Evolutionary conservation across 768 basidiomycete species (phyloP), one percentile per base, ranked within the genome.

Genomic region (Termitomyces sp.): DNA sequence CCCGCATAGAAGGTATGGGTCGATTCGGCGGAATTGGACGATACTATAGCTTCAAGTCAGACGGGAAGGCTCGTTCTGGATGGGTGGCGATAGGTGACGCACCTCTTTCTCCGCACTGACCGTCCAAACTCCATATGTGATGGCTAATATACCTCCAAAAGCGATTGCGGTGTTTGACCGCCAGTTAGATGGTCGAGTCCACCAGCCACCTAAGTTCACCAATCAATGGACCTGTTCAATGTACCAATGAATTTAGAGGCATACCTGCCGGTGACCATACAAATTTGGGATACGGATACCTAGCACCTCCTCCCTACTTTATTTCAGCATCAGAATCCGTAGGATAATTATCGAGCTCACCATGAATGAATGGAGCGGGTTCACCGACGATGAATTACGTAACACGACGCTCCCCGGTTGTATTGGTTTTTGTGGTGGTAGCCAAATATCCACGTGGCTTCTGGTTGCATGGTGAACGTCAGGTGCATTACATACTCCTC

Each of bases 211-310:
- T 94, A 64, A 42, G 40, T 49, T 55, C 49, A 32, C 53, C 50
- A 45, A 42, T 49, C 55, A 59, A 46, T 38, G 17, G 14, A 32
- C 20, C 43, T 49, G 37, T 57, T 54, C 25, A 5, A 45, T 42
- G 25, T 20, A 51, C 29, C 34, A 5, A n/a, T 38, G 37, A 17
- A 17, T 32, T 8, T 20, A 63, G 7, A 51, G 54, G 65, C 73
- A 61, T 46, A 92, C 93, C 93, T 66, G 94, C 82, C 70, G 96
- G 95, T 29, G 94, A 89, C 93, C 94, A 98, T 59, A 97, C 95
- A 70, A 91, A 84, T 80, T 95, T 96, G 37, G 94, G 95, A 73
- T 89, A 97, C 9, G 94, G 93, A 81, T 92, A 97, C 77, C 92
- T 87, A 58, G 77, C 84, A 64, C 90, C 91, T 76, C 91, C 91